Base-by-base conservation (phyloP, 1,139 yeast genomes). In the Maudiozyma humilis region DNA sequence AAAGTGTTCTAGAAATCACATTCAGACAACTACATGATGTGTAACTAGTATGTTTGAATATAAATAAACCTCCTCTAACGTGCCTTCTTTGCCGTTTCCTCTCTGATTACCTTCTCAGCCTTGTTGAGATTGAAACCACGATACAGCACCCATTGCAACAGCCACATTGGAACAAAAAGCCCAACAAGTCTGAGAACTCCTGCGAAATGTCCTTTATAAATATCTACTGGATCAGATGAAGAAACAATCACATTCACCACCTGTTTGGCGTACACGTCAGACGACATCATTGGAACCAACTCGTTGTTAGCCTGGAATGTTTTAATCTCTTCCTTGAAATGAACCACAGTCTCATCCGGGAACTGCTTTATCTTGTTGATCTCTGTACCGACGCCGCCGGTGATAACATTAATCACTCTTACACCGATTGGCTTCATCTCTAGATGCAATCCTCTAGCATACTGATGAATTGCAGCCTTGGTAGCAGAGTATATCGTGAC, bases 341-440 rank as follows among this genome's bases (percentile, higher is more conserved):
- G 67, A 59, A 70, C 83, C 31, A 77, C 53, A 0, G 89, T 80
- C 32, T 61, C 65, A 30, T 62, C 62, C 3, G 86, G 83, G 29
- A 82, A 60, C 0, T 75, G 70, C 49, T 83, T 67, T 13, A 60
- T 68, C 51, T 77, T 82, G 0, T 73, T 79, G 49, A 80, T 77
- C 41, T 71, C 73, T 10, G 89, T 81, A 35, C 69, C 61, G 17
- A 80, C 85, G 27, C 79, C 84, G 31, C 81, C 86, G 7, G 91
- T 82, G 40, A 79, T 66, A 3, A 82, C 75, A 40, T 82, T 82
- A 45, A 84, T 68, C 3, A 85, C 93, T 43, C 75, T 69, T 17
- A 84, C 91, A 14, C 73, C 83, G 55, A 82, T 81, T 1, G 88
- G 86, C 55, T 73, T 75, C 70, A 84, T 59, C 62, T 84, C 94